phyloP scores from a whole-genome alignment of 208 protist species.

The Trichomonas vaginalis region DNA sequence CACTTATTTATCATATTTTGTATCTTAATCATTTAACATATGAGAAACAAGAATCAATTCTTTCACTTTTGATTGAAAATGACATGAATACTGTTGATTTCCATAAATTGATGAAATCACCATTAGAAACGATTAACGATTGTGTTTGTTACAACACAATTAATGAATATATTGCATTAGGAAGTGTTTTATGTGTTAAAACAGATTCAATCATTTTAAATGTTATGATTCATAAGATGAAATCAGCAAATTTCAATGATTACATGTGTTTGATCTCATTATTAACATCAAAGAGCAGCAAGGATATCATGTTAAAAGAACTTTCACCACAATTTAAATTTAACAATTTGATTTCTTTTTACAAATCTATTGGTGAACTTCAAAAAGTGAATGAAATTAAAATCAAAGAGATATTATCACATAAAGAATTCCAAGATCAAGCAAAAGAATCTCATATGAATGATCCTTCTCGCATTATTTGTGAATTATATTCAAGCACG shows the following conservation, averaged over 20 bases:
- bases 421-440: not conserved
- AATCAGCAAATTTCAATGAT: not conserved
- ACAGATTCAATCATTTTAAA: not conserved
- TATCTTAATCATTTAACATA: not conserved
- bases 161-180: not conserved
- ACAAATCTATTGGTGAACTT: not conserved
- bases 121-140: not conserved
- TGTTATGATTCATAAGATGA: not conserved
- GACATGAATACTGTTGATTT: not conserved
- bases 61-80: not conserved
- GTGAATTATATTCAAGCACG: not conserved
- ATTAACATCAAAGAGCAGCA: not conserved
- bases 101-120: not conserved
- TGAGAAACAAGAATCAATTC: not conserved
- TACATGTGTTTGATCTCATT: not conserved
- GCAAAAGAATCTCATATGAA: not conserved
- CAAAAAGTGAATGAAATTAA: not conserved
- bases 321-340: not conserved
- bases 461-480: not conserved
- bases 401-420: not conserved
- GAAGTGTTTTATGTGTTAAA: not conserved
- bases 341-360: not conserved
- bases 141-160: not conserved
- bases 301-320: not conserved
- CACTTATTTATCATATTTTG: not conserved